phyloP scores from a whole-genome alignment of 2,329 filamentous ascomycete genomes.

The Exserohilum rostratum region DNA sequence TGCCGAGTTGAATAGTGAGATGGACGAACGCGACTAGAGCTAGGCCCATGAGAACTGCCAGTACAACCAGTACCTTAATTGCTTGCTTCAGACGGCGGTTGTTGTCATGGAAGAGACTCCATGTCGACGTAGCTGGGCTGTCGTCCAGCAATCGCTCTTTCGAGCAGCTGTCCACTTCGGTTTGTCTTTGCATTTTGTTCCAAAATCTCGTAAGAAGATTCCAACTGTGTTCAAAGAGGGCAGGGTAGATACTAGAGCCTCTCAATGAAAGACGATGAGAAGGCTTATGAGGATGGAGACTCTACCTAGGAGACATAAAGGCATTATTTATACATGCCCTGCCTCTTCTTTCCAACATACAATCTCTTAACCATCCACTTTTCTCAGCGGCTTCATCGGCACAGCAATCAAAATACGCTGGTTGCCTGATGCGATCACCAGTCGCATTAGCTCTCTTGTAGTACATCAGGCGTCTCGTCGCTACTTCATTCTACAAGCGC shows the following conservation, averaged over 20 bases:
- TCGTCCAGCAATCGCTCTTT: not conserved
- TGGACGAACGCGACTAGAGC: not conserved
- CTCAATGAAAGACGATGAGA: not conserved
- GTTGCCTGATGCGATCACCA: no score
- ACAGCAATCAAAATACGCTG: no score
- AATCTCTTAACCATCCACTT: no score
- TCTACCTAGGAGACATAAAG: no score
- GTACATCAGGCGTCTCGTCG: no score
- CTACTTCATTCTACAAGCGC: no score
- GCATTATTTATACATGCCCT: no score
- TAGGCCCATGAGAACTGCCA: not conserved
- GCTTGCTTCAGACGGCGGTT: not conserved
- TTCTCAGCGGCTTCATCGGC: no score
- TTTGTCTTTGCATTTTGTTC: not conserved
- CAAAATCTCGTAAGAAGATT: not conserved
- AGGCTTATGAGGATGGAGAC: not conserved
- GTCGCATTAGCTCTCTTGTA: no score
- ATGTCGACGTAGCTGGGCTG: not conserved
- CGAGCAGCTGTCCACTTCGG: not conserved
- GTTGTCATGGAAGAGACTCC: not conserved
- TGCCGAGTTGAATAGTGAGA: not conserved
- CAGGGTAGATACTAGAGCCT: not conserved
- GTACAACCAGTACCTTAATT: not conserved
- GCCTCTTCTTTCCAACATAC: no score
- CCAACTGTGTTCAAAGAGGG: not conserved